Evolutionary conservation across 768 basidiomycete genomes (phyloP).

Genomic region (Suillus plorans): DNA sequence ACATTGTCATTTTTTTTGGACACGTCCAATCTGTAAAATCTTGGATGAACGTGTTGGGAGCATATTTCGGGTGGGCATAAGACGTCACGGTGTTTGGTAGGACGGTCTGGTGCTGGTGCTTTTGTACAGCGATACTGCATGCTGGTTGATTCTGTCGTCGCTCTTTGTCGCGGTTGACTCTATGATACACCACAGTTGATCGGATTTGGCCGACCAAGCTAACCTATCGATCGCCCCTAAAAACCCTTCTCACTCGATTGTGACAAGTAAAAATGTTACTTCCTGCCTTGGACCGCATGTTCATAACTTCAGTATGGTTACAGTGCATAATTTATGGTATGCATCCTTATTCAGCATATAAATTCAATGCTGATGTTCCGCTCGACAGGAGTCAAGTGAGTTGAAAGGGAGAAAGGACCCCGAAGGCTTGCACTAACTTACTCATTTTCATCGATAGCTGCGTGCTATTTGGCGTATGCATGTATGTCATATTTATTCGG

Average conservation of each 20-base stretch:
- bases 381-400: conserved; percentile 6
- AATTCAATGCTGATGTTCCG: not conserved
- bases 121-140: not conserved
- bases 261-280: not conserved
- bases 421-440: not conserved
- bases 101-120: not conserved
- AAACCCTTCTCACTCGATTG: not conserved
- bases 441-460: conserved; percentile 1
- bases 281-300: conserved; percentile 4
- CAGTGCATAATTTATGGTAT: conserved; percentile 9
- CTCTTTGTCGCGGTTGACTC: not conserved
- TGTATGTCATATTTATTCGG: not conserved
- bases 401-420: not conserved
- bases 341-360: not conserved
- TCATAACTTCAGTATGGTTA: conserved; percentile 5
- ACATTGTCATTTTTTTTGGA: no score
- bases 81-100: not conserved
- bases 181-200: not conserved
- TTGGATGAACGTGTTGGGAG: not conserved
- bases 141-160: not conserved
- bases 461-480: conserved; percentile 8
- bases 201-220: no score
- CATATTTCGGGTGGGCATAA: not conserved
- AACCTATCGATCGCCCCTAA: not conserved
- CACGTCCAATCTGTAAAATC: not conserved